Percentiles rank a stretch among this genome's conserved stretches.
Conservation (phyloP, 2,329 filamentous ascomycete genomes). For the Ceratocystis diversiconidia region DNA sequence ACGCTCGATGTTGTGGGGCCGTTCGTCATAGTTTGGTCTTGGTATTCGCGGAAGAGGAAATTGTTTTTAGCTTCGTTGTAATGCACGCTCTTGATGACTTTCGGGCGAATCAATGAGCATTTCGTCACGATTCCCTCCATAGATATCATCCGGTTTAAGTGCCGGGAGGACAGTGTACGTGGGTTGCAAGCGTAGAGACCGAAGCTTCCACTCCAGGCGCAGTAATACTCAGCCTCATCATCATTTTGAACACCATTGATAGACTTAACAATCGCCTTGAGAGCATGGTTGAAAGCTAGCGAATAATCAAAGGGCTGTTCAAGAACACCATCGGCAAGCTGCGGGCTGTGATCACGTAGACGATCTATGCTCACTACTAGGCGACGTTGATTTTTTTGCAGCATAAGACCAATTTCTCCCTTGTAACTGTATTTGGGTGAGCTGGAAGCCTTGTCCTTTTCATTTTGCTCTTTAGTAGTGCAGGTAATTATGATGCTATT, state of each 20-base stretch:
- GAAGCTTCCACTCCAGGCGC: slow-evolving; percentile 92
- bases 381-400: slow-evolving; percentile 51
- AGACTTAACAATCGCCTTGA: slow-evolving; percentile 76
- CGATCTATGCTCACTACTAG: slow-evolving; percentile 73
- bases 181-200: slow-evolving; percentile 92
- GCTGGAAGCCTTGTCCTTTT: not conserved
- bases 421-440: slow-evolving; percentile 51
- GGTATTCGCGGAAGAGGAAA: slow-evolving; percentile 81
- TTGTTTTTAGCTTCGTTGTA: slow-evolving; percentile 78
- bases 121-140: slow-evolving; percentile 95
- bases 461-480: not conserved
- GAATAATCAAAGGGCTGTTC: slow-evolving; percentile 78
- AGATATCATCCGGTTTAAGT: slow-evolving; percentile 93
- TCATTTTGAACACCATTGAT: slow-evolving; percentile 63
- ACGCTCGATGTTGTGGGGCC: slow-evolving; percentile 80
- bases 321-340: slow-evolving; percentile 66
- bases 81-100: slow-evolving; percentile 96
- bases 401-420: slow-evolving; percentile 70
- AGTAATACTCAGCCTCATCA: slow-evolving; percentile 80
- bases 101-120: slow-evolving; percentile 86
- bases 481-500: not conserved
- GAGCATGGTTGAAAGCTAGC: slow-evolving; percentile 74
- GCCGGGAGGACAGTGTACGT: slow-evolving; percentile 72
- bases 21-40: slow-evolving; percentile 94
- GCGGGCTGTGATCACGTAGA: slow-evolving; percentile 71